These are phyloP conservation scores for Kickxella alabastrina DNA, from an alignment of 192 early-diverging fungal species.

Conservation along the genomic window DNA sequence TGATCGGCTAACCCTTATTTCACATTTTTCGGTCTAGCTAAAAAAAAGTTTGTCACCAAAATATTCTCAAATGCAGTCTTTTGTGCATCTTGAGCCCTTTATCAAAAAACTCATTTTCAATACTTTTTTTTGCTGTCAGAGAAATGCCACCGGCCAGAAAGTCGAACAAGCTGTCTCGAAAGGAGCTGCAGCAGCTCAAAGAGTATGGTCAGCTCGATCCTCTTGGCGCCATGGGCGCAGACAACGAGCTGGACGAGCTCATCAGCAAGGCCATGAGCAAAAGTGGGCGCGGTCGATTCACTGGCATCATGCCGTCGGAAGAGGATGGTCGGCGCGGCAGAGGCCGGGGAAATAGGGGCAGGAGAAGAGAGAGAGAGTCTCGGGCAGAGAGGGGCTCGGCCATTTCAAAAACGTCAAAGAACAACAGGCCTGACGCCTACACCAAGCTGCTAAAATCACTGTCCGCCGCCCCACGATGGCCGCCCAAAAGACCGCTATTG, in stretches of 20 bases:
- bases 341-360: background rate
- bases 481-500: slow-evolving; percentile 1
- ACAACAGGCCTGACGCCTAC: slow-evolving; percentile 24
- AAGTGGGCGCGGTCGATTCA: slow-evolving; percentile 25
- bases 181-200: slow-evolving; percentile 55
- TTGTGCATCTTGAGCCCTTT: background rate
- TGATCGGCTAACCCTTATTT: too few species aligned
- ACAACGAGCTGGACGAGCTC: slow-evolving; percentile 36
- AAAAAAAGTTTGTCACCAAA: too few species aligned
- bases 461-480: background rate
- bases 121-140: too few species aligned
- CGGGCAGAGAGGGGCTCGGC: background rate
- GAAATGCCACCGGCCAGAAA: slow-evolving; percentile 48
- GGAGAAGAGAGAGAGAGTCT: background rate
- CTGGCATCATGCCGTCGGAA: slow-evolving; percentile 8
- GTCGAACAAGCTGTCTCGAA: slow-evolving; percentile 39
- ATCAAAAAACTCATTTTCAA: too few species aligned
- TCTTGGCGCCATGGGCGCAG: slow-evolving; percentile 22
- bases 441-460: slow-evolving; percentile 35
- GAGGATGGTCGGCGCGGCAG: background rate
- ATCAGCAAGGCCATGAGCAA: slow-evolving; percentile 47
- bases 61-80: too few species aligned
- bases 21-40: too few species aligned
- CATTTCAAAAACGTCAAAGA: slow-evolving; percentile 8
- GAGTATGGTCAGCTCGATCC: slow-evolving; percentile 70